phyloP scores from a whole-genome alignment of 179 eudicot species.

The Beta macrorhiza region DNA sequence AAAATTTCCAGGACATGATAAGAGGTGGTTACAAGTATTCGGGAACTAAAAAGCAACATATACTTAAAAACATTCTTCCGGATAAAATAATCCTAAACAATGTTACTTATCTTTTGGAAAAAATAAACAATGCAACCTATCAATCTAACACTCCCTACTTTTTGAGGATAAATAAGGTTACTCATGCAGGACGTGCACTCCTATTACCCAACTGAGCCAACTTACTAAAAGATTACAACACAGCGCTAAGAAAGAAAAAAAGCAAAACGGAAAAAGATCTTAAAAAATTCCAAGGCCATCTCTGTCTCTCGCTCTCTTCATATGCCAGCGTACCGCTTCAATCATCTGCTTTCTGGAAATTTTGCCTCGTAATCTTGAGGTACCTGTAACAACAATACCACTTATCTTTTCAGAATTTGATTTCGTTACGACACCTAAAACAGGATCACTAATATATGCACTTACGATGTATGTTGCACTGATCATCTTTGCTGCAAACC shows the following conservation, averaged over 20 bases:
- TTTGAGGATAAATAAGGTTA: neutral
- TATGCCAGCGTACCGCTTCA: conserved; percentile 3
- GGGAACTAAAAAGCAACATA: neutral
- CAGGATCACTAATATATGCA: neutral
- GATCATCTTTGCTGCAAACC: conserved; percentile 98
- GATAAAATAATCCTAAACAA: neutral
- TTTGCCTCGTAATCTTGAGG: conserved; percentile 64
- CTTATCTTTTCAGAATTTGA: neutral
- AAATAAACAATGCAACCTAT: neutral
- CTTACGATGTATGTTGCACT: conserved; percentile 77
- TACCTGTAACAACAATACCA: conserved; percentile 40
- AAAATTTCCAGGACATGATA: neutral
- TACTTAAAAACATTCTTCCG: neutral
- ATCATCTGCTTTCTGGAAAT: conserved; percentile 57
- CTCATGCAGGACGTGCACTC: conserved; percentile 7
- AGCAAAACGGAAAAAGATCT: neutral
- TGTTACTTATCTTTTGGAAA: neutral
- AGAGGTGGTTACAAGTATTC: neutral
- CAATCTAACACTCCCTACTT: neutral
- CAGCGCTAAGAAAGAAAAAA: neutral
- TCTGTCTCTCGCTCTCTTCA: neutral
- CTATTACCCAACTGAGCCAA: conserved; percentile 5
- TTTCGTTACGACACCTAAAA: neutral
- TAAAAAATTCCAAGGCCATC: neutral
- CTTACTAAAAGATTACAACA: neutral